Evolutionary conservation across 2,329 filamentous ascomycete genomes (phyloP).

Genomic region (Monosporascus ibericus): DNA sequence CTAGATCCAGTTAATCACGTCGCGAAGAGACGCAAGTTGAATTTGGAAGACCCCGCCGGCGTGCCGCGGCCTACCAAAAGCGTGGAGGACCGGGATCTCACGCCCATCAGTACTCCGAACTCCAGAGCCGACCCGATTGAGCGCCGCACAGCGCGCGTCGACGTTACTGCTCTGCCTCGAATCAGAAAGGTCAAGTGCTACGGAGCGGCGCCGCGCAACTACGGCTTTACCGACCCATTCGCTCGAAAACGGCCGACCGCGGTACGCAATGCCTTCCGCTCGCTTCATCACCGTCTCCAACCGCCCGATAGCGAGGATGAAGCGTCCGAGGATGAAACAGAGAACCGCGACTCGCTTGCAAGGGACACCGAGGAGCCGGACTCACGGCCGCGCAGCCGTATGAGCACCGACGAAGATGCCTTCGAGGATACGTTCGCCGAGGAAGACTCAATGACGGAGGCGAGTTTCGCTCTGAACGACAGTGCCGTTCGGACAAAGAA

Average conservation of each 20-base stretch:
- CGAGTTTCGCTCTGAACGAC: conserved; percentile 61
- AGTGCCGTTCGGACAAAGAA: conserved; percentile 52
- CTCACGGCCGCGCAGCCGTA: conserved; percentile 72
- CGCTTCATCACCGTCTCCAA: conserved; percentile 74
- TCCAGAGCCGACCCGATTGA: conserved; percentile 57
- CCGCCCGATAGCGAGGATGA: conserved; percentile 75
- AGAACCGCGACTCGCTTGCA: conserved; percentile 52
- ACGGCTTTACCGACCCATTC: conserved; percentile 62
- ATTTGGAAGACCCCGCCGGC: conserved; percentile 33
- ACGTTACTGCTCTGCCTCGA: conserved; percentile 62
- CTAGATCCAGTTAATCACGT: conserved; percentile 77
- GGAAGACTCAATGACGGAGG: conserved; percentile 65
- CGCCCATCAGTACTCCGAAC: conserved; percentile 59
- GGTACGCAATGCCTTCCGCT: conserved; percentile 59
- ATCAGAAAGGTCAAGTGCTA: conserved; percentile 64
- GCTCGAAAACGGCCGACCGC: conserved; percentile 56
- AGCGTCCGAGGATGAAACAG: conserved; percentile 70
- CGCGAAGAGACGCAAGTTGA: conserved; percentile 72
- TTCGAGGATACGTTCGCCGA: conserved; percentile 48
- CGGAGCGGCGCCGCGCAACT: conserved; percentile 50
- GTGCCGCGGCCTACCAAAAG: conserved; percentile 42
- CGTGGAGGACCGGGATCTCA: conserved; percentile 56
- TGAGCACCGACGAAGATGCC: conserved; percentile 55
- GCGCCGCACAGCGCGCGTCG: conserved; percentile 49
- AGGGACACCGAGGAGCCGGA: conserved; percentile 82